These are phyloP conservation scores for Exsudoporus floridanus DNA, from an alignment of 1,284 basidiomycete species.

Conservation along the genomic window DNA sequence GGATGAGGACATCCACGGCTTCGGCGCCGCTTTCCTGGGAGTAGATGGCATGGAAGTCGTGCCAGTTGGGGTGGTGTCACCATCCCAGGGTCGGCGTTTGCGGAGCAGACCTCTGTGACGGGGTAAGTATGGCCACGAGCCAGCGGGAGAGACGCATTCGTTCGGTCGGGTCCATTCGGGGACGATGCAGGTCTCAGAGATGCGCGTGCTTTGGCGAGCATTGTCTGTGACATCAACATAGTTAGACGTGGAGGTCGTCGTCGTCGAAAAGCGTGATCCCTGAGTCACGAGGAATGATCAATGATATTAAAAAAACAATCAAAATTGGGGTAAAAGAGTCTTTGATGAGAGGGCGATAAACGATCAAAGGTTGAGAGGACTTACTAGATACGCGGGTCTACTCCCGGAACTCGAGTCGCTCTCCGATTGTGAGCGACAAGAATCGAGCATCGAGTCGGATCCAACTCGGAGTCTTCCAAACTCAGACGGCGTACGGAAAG, in stretches of 20 bases:
- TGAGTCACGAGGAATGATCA: slow-evolving; percentile 15
- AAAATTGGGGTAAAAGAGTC: background rate
- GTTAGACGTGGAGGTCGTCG: slow-evolving; percentile 51
- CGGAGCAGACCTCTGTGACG: slow-evolving; percentile 24
- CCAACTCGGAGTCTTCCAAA: slow-evolving; percentile 19
- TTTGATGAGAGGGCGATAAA: background rate
- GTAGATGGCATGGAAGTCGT: slow-evolving; percentile 14
- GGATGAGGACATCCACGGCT: background rate
- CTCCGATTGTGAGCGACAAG: slow-evolving; percentile 11
- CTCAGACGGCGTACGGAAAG: slow-evolving; percentile 17
- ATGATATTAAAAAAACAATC: background rate
- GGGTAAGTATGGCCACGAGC: slow-evolving; percentile 29
- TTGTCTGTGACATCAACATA: slow-evolving; percentile 38
- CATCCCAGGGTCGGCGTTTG: slow-evolving; percentile 29
- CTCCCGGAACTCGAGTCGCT: slow-evolving; percentile 3
- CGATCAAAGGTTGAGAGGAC: background rate
- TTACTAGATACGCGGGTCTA: slow-evolving; percentile 19
- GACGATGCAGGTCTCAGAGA: slow-evolving; percentile 3
- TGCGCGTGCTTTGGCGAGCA: slow-evolving; percentile 4
- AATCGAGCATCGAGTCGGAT: slow-evolving; percentile 27
- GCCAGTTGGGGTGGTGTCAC: background rate
- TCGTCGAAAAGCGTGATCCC: slow-evolving; percentile 52
- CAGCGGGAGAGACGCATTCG: slow-evolving; percentile 11
- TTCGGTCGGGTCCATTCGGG: slow-evolving; percentile 3
- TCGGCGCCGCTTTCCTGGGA: slow-evolving; percentile 7